A percentile compares a stretch with the other conserved stretches of the same genome.
Evolutionary conservation across 2,329 filamentous ascomycete genomes (phyloP).

Genomic region (Diaporthe aspalathi): DNA sequence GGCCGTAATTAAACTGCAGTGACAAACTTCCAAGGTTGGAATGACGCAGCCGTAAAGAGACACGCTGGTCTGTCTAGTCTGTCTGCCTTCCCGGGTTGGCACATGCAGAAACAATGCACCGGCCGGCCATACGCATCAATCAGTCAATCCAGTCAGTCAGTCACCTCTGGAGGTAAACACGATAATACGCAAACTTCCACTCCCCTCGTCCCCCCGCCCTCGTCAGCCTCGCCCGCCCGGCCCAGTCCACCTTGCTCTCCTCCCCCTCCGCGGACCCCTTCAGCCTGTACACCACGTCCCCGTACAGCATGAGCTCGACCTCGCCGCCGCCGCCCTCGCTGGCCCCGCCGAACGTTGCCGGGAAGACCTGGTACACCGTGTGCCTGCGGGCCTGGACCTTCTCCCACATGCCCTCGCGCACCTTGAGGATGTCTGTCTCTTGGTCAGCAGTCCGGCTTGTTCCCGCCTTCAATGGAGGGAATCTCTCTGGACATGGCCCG

Average conservation of each 20-base stretch:
- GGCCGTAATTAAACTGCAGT: not conserved
- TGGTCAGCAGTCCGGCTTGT: slow-evolving; percentile 2
- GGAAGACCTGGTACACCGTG: slow-evolving; percentile 56
- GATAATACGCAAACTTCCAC: slow-evolving; percentile 48
- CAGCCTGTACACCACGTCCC: slow-evolving; percentile 43
- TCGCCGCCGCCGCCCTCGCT: slow-evolving; percentile 34
- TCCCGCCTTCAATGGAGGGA: not conserved
- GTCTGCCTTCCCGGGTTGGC: too few species aligned
- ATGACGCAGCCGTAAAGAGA: not conserved
- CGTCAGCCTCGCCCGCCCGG: slow-evolving; percentile 45
- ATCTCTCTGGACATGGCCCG: too few species aligned
- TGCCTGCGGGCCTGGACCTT: slow-evolving; percentile 54
- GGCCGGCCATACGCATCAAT: not conserved
- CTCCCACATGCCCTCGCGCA: slow-evolving; percentile 59
- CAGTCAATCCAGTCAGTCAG: too few species aligned
- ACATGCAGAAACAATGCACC: too few species aligned
- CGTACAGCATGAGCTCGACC: slow-evolving; percentile 51
- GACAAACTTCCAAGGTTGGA: not conserved
- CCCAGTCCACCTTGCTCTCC: slow-evolving; percentile 45
- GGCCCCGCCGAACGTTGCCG: slow-evolving; percentile 49
- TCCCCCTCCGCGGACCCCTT: slow-evolving; percentile 39
- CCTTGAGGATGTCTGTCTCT: slow-evolving; percentile 52
- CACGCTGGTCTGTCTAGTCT: too few species aligned
- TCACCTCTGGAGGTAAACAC: slow-evolving; percentile 48
- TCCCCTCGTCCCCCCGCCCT: slow-evolving; percentile 38